These are phyloP conservation scores for Takashimella tepidaria DNA, from an alignment of 1,284 basidiomycete species.

Conservation along the genomic window DNA sequence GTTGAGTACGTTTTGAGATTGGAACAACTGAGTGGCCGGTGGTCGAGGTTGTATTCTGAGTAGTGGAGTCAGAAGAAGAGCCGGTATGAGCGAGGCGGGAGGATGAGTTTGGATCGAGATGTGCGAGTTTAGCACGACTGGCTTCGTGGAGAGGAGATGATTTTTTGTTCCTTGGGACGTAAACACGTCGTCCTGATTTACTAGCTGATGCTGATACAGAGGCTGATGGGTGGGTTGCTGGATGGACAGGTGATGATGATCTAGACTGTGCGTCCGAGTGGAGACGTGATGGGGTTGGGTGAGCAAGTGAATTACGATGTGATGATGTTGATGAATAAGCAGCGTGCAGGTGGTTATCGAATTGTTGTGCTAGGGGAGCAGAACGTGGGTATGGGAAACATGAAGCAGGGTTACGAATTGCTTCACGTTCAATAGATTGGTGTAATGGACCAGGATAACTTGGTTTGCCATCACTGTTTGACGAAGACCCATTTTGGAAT, in stretches of 20 bases:
- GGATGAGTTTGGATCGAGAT: slow-evolving; percentile 10
- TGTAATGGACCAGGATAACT: slow-evolving; percentile 13
- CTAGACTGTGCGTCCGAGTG: background rate
- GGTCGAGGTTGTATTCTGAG: background rate
- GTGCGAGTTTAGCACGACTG: slow-evolving; percentile 6
- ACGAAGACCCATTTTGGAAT: slow-evolving; percentile 20
- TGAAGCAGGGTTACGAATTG: background rate
- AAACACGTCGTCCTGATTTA: background rate
- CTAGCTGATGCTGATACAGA: background rate
- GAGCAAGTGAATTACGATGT: slow-evolving; percentile 1
- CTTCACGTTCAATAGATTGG: slow-evolving; percentile 7
- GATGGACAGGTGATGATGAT: slow-evolving; percentile 12
- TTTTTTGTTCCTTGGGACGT: slow-evolving; percentile 5
- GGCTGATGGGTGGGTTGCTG: slow-evolving; percentile 5
- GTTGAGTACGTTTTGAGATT: background rate
- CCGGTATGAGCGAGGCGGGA: background rate
- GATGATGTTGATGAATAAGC: background rate
- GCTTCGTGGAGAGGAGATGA: background rate
- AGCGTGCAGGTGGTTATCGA: slow-evolving; percentile 1
- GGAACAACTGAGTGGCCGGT: background rate
- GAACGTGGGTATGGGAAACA: background rate
- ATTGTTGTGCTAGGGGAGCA: background rate
- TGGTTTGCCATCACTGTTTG: background rate
- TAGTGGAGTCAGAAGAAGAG: slow-evolving; percentile 1
- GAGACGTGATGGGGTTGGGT: background rate